A percentile compares a stretch with the other conserved stretches of the same genome.
Conservation (phyloP, 805 yeast genomes). For the Sugiyamaella boreocaroliniensis region DNA sequence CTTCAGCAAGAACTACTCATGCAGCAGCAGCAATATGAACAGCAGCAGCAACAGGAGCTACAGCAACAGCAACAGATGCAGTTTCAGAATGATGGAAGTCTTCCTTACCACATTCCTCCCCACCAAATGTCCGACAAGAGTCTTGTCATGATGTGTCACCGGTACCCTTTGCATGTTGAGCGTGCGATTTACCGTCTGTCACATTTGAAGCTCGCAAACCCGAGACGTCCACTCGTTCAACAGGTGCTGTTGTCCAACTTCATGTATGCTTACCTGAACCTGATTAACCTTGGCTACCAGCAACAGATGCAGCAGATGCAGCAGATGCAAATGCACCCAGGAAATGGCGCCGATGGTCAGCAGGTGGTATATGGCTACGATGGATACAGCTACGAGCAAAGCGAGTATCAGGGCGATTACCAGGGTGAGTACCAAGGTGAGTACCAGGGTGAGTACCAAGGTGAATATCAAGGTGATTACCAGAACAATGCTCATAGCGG, state of each 20-base stretch:
- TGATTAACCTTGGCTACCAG: conserved; percentile 72
- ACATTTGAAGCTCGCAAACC: conserved; percentile 89
- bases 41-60: conserved; percentile 10
- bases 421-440: conserved; percentile 6
- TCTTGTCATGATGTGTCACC: conserved; percentile 34
- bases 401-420: conserved; percentile 1
- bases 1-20: conserved; percentile 1
- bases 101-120: conserved; percentile 33
- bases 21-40: conserved; percentile 1
- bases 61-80: conserved; percentile 16
- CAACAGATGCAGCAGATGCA: conserved; percentile 28
- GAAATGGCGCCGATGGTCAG: neutral
- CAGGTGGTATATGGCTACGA: neutral
- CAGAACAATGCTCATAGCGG: neutral
- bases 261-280: conserved; percentile 93
- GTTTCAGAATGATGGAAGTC: conserved; percentile 15
- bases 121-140: conserved; percentile 32
- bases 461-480: neutral
- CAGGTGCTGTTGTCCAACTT: conserved; percentile 91
- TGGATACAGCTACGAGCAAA: conserved; percentile 12
- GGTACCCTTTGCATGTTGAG: conserved; percentile 93
- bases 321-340: conserved; percentile 10
- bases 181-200: conserved; percentile 90
- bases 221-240: conserved; percentile 82
- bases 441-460: neutral